Percentiles rank a stretch among this genome's conserved stretches.
phyloP scores from a whole-genome alignment of 768 basidiomycete species.

The Hortiboletus campestris region DNA sequence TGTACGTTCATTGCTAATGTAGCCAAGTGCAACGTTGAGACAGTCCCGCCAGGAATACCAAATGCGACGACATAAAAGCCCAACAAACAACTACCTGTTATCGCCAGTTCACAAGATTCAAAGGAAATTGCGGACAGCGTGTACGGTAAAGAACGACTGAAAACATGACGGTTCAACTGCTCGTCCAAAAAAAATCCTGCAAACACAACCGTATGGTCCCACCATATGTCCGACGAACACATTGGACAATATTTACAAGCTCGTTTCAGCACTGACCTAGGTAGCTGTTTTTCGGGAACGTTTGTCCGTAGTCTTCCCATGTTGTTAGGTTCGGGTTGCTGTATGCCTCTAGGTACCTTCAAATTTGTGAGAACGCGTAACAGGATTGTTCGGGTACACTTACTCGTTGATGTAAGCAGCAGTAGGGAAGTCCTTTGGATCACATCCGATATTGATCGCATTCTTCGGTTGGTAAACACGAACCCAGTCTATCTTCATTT shows the following conservation, averaged over 20 bases:
- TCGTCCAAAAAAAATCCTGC: constrained; percentile 16
- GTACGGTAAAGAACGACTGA: constrained; percentile 19
- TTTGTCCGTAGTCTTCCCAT: constrained; percentile 61
- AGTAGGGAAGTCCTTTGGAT: constrained; percentile 78
- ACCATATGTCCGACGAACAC: constrained; percentile 7
- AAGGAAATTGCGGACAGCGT: constrained; percentile 6
- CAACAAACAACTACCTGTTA: constrained; percentile 5
- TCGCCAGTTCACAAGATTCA: constrained; percentile 1
- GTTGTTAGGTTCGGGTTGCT: constrained; percentile 78
- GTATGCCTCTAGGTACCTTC: constrained; percentile 66
- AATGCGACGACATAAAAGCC: neutral
- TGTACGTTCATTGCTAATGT: constrained; percentile 28
- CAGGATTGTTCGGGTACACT: constrained; percentile 16
- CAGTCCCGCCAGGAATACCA: neutral
- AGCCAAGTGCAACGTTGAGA: constrained; percentile 11
- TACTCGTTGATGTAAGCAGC: constrained; percentile 74
- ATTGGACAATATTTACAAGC: constrained; percentile 2
- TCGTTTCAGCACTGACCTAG: constrained; percentile 53
- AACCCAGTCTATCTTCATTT: constrained; percentile 82
- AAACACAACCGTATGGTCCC: constrained; percentile 7
- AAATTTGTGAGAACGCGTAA: constrained; percentile 2
- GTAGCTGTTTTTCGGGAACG: constrained; percentile 67
- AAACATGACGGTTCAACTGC: constrained; percentile 12
- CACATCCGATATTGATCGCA: constrained; percentile 78
- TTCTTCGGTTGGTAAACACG: constrained; percentile 83